These are phyloP conservation scores for Cicer chorassanicum DNA, from an alignment of 306 rosid genomes.

Conservation along the genomic window DNA sequence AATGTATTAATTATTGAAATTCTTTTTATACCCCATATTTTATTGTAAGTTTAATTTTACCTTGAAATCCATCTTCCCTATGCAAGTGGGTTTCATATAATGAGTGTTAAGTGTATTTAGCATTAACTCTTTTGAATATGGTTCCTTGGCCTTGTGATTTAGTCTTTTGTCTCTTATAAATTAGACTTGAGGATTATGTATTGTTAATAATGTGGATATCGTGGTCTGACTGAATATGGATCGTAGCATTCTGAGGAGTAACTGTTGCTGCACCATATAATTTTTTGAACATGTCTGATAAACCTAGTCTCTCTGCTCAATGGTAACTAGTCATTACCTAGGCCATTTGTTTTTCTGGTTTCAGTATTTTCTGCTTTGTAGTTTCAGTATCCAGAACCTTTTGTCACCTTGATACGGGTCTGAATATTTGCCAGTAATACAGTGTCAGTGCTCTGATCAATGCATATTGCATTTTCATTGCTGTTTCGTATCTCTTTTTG, in stretches of 20 bases:
- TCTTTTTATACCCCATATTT: neutral
- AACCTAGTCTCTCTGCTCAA: slow-evolving; percentile 1
- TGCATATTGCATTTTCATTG: slow-evolving; percentile 30
- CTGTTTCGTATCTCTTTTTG: slow-evolving; percentile 22
- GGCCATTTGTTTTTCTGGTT: neutral
- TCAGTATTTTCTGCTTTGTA: slow-evolving; percentile 4
- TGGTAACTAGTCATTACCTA: slow-evolving; percentile 1
- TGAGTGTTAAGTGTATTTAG: neutral
- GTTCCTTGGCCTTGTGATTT: neutral
- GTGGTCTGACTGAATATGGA: slow-evolving; percentile 13
- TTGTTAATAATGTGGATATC: slow-evolving; percentile 1
- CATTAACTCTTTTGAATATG: neutral
- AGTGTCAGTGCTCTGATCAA: slow-evolving; percentile 2
- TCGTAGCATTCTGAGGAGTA: slow-evolving; percentile 12
- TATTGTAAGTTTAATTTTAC: no score
- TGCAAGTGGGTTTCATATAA: neutral
- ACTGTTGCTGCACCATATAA: slow-evolving; percentile 13
- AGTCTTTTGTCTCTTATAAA: neutral
- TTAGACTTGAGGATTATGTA: neutral
- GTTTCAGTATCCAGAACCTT: slow-evolving; percentile 10
- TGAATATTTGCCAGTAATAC: neutral
- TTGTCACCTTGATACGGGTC: neutral
- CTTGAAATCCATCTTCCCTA: neutral
- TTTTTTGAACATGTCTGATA: slow-evolving; percentile 6
- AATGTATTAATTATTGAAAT: neutral